Percentiles rank a stretch among this genome's conserved stretches.
These are phyloP conservation scores for Ceratocystis destructans DNA, from an alignment of 2,329 filamentous ascomycete species.

Conservation along the genomic window DNA sequence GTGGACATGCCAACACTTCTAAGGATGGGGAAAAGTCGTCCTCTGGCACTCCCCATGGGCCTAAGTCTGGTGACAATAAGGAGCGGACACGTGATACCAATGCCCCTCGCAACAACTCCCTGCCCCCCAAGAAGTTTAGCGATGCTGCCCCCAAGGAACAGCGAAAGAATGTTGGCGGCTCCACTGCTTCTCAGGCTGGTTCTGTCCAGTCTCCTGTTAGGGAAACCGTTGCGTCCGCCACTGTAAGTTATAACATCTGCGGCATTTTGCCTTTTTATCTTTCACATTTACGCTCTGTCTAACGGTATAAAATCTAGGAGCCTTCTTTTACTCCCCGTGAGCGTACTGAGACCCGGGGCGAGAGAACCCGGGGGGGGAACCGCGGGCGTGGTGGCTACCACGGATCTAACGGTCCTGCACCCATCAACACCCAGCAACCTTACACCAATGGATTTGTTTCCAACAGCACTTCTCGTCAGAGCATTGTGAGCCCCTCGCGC, in stretches of 20 bases:
- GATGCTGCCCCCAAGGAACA: conserved; percentile 30
- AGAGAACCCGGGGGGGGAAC: conserved; percentile 33
- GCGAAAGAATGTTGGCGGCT: conserved; percentile 32
- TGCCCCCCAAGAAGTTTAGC: conserved; percentile 29
- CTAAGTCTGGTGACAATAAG: conserved; percentile 14
- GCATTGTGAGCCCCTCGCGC: conserved; percentile 18
- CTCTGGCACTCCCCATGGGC: conserved; percentile 21
- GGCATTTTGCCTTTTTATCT: background rate
- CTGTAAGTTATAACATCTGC: conserved; percentile 28
- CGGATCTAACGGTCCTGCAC: conserved; percentile 23
- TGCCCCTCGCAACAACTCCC: conserved; percentile 26
- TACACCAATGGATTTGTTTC: conserved; percentile 11
- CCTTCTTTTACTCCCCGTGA: conserved; percentile 17
- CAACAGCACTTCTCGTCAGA: conserved; percentile 15
- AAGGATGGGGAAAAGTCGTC: conserved; percentile 29
- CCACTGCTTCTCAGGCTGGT: conserved; percentile 24
- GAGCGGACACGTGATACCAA: conserved; percentile 15
- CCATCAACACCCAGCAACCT: conserved; percentile 19
- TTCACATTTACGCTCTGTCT: background rate
- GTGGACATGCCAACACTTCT: conserved; percentile 22
- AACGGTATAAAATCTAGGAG: conserved; percentile 10
- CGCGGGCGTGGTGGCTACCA: conserved; percentile 35
- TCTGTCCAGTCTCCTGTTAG: conserved; percentile 24
- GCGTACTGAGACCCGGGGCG: conserved; percentile 28
- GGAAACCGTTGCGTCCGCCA: conserved; percentile 26